Evolutionary conservation across 345 rosid species (phyloP), one percentile per base, ranked within the genome.

Genomic region (Cardamine resedifolia): DNA sequence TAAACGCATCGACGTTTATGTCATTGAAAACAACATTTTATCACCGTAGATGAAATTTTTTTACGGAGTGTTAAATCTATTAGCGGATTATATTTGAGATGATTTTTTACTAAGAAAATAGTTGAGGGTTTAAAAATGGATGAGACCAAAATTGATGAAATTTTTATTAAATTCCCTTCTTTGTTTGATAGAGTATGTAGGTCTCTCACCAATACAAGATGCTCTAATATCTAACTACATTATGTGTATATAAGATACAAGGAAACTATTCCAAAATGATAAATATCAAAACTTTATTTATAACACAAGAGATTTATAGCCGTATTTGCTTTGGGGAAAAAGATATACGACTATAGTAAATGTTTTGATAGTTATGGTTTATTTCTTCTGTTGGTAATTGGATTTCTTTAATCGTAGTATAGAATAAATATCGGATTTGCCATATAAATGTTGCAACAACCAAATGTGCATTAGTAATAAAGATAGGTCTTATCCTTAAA

Each of bases 331-430:
- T 20, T 18, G 44, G 51, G 11, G 26, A 3, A 21, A 6, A 64
- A 33, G 3, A 14, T 55, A 44, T 23, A 64, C 28, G 15, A 44
- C 4, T 21, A 10, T 52, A 12, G 11, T n/a, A 39, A 27, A 12
- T 20, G 28, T n/a, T 11, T 62, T 10, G 5, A 31, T 8, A 11
- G 6, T 16, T 58, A 49, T 58, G 45, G 43, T 57, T 45, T 65
- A 8, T 64, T 65, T 34, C 65, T 45, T 50, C 10, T 52, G 26
- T 64, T 14, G 49, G 49, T 27, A 57, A 45, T 47, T 45, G 16
- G 18, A 48, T 64, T 73, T 73, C 71, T 73, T 14, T 48, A 65
- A 47, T 47, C 19, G 44, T 27, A 31, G 24, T 18, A 47, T 23
- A 47, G 10, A n/a, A 23, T 53, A 15, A 28, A n/a, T 53, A 63